Evolutionary conservation across 2,329 filamentous ascomycete species (phyloP).

Genomic region (Cladosporium cucumerinum): DNA sequence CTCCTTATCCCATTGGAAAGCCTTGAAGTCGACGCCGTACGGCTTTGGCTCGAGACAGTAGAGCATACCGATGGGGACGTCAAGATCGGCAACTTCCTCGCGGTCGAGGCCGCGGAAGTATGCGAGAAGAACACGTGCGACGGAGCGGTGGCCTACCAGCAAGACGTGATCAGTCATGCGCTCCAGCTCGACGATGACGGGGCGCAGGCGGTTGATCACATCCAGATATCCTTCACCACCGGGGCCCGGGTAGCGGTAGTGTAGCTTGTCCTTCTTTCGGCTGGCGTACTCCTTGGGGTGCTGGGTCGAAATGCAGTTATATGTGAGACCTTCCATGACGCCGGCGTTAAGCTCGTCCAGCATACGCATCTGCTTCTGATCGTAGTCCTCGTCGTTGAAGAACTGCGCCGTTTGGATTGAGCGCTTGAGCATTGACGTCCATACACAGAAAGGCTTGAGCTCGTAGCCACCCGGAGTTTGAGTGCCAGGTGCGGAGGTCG

Average conservation of each 20-base stretch:
- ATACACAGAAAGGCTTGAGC: conserved; percentile 88
- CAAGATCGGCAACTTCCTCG: conserved; percentile 88
- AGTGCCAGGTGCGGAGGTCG: conserved; percentile 12
- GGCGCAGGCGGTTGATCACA: conserved; percentile 89
- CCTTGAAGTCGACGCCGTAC: conserved; percentile 95
- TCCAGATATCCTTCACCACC: conserved; percentile 96
- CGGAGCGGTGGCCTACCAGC: conserved; percentile 86
- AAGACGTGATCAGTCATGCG: conserved; percentile 94
- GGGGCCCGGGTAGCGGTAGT: conserved; percentile 93
- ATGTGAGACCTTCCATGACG: conserved; percentile 90
- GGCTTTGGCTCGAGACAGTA: conserved; percentile 97
- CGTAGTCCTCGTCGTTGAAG: conserved; percentile 94
- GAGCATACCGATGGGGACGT: conserved; percentile 88
- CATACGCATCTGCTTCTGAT: conserved; percentile 70
- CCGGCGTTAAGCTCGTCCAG: conserved; percentile 94
- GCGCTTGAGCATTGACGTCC: conserved; percentile 94
- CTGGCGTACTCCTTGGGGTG: conserved; percentile 78
- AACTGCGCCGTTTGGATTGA: conserved; percentile 83
- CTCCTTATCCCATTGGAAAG: conserved; percentile 81
- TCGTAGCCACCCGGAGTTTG: conserved; percentile 44
- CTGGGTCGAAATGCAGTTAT: conserved; percentile 78
- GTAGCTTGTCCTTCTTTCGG: conserved; percentile 80
- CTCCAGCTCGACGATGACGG: conserved; percentile 96
- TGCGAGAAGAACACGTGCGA: conserved; percentile 86
- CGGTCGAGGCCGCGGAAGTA: conserved; percentile 93